Base-by-base conservation (phyloP, 306 rosid species). In the Prunus davidiana region DNA sequence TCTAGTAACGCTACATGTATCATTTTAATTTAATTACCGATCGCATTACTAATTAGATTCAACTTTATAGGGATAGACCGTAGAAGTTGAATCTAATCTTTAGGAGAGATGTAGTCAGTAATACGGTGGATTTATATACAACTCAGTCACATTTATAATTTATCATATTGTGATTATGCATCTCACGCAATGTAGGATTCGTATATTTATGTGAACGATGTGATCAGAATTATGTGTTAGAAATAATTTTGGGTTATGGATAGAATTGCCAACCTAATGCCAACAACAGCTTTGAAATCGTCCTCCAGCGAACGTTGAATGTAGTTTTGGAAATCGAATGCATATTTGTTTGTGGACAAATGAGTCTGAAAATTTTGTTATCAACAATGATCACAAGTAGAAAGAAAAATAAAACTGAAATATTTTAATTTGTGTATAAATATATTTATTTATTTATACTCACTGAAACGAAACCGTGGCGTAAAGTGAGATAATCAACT, bases 401-500 rank as follows among this genome's bases (percentile, higher is more conserved):
- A 20, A 58, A 55, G 4, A 24, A 47, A 71, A 64, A 5, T 13
- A 47, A 47, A 1, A 32, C 34, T 4, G 41, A 14, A 7, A 52
- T 16, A 43, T 5, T 19, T 5, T 50, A 18, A 45, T 16, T 15
- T 2, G 4, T 60, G 7, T 27, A 61, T 27, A 27, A 27, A 32
- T 28, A 5, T 28, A 0, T 62, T 3, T 0, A 34, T 18, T 32
- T 34, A 7, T 2, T 2, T 77, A 14, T 61, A 73, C 87, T 76
- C n/a, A 88, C 93, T 45, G 83, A 76, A 61, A 88, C 47, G 73
- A 88, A 88, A 32, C 93, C 87, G 25, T 88, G 90, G 70, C 93
- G 93, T 61, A 88, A 67, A 49, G 93, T 88, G 75, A 84, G 73
- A 67, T 88, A 88, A 57, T 88, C 90, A 56, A 88, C 84, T 81